A percentile compares a stretch with the other conserved stretches of the same genome.
phyloP scores from a whole-genome alignment of 2,329 filamentous ascomycete genomes.

The Ascochyta fabae region DNA sequence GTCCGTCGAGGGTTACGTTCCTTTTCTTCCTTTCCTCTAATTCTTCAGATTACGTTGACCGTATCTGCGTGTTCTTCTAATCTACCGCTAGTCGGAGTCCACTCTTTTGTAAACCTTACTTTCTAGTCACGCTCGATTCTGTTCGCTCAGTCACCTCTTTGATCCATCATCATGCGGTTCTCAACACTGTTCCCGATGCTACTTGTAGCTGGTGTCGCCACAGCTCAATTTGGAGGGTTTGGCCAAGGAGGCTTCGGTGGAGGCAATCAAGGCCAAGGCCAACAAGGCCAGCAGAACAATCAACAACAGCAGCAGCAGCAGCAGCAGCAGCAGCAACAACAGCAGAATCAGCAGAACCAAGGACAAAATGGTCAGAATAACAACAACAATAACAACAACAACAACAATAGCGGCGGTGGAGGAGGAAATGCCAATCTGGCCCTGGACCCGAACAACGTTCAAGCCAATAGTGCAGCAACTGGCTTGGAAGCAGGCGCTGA shows the following conservation, averaged over 20 bases:
- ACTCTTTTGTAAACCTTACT: constrained; percentile 41
- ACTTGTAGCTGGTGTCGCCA: constrained; percentile 44
- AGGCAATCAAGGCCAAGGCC: constrained; percentile 5
- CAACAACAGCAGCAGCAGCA: constrained; percentile 21
- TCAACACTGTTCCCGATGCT: constrained; percentile 43
- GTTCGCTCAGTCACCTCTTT: not conserved
- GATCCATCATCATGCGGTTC: constrained; percentile 43
- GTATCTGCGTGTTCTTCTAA: constrained; percentile 48
- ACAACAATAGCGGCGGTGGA: constrained; percentile 22
- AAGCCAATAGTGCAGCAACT: constrained; percentile 50
- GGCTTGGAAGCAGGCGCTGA: constrained; percentile 50
- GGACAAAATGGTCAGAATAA: constrained; percentile 23
- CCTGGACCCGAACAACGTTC: constrained; percentile 52
- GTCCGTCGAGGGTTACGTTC: constrained; percentile 50
- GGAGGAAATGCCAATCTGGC: constrained; percentile 25
- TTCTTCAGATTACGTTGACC: constrained; percentile 51
- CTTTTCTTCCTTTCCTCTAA: constrained; percentile 48
- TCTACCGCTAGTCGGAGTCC: constrained; percentile 49
- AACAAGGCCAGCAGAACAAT: constrained; percentile 1
- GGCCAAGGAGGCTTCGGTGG: constrained; percentile 7
- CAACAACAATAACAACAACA: constrained; percentile 28
- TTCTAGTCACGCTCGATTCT: constrained; percentile 22
- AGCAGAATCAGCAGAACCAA: constrained; percentile 23
- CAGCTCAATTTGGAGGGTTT: constrained; percentile 38
- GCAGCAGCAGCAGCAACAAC: constrained; percentile 20